Evolutionary conservation across 2,329 filamentous ascomycete genomes (phyloP).

Genomic region (Sporothrix curviconia): DNA sequence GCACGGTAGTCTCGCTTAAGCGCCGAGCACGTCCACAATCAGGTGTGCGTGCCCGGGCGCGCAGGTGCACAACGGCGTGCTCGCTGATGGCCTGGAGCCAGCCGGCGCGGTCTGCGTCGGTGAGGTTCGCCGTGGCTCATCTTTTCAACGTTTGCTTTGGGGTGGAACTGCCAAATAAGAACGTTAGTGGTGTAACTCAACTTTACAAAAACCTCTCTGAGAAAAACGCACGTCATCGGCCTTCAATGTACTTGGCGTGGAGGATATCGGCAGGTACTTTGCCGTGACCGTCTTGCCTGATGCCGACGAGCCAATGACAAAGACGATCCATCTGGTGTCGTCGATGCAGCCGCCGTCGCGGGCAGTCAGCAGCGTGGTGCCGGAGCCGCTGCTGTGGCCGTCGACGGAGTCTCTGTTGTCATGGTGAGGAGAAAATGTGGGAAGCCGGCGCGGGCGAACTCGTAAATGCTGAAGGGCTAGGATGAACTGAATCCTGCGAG

Average conservation of each 20-base stretch:
- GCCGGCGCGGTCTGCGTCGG: conserved; percentile 70
- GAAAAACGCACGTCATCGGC: too few relatives aligned
- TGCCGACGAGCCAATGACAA: conserved; percentile 55
- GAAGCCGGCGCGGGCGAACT: too few relatives aligned
- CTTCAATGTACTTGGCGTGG: conserved; percentile 50
- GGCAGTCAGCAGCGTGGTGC: not conserved
- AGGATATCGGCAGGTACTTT: conserved; percentile 40
- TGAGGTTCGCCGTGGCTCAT: conserved; percentile 66
- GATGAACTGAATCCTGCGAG: too few relatives aligned
- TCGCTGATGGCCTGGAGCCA: conserved; percentile 61
- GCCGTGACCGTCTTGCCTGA: conserved; percentile 57
- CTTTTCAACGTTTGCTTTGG: conserved; percentile 61
- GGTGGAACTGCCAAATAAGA: too few relatives aligned
- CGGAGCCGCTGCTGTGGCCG: not conserved
- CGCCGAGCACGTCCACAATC: conserved; percentile 71
- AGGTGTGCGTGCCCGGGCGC: conserved; percentile 46
- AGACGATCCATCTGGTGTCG: conserved; percentile 44
- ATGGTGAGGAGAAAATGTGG: not conserved
- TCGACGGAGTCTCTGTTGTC: not conserved
- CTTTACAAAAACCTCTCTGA: too few relatives aligned
- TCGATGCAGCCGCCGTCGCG: conserved; percentile 12
- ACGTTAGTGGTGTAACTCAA: too few relatives aligned
- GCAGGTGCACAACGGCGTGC: conserved; percentile 35
- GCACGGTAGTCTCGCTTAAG: conserved; percentile 73
- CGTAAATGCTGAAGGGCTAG: too few relatives aligned